Base-by-base conservation (phyloP, 495 filamentous ascomycete species). In the Penicillium coprophilum region DNA sequence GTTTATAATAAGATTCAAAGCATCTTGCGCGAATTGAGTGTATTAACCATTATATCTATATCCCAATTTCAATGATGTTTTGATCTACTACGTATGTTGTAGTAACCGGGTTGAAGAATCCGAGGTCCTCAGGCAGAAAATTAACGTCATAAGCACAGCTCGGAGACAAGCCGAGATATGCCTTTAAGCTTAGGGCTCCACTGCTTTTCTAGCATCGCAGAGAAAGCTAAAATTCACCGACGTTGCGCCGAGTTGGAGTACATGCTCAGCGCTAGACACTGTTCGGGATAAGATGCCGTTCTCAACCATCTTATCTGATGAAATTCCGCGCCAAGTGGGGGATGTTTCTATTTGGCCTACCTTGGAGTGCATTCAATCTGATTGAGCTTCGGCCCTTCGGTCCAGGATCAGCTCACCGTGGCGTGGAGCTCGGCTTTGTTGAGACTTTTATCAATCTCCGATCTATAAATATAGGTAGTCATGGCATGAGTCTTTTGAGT, bases 221-320 rank as follows among this genome's bases (percentile, higher is more conserved):
- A 27, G 6, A 20, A 11, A 17, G 31, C 0, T 8, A 6, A 46
- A 19, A 20, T 32, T 34, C 41, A 21, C 44, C 53, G 44, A 55
- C 17, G 24, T 39, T 55, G 27, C 34, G 1, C 40, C 44, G 53
- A 55, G 10, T 10, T 11, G 27, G 23, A 34, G 32, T 50, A n/a
- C 0, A 50, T 38, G 8, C 6, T 9, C 6, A 3, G 24, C 50
- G 27, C 50, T 53, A 32, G 41, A 38, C 28, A 28, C 27, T 15
- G 17, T 44, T 55, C 15, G 41, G 41, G 9, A 23, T 13, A 46
- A 27, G 8, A 9, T 30, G 15, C 43, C 43, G 32, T 40, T 36
- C 10, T 46, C 20, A 9, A 30, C 24, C 31, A 52, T 47, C 30
- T 55, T 55, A 55, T 55, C 53, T 55, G 43, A 55, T 47, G 27